Base-by-base conservation (phyloP, 495 filamentous ascomycete genomes). In the Penicillium riverlandense region DNA sequence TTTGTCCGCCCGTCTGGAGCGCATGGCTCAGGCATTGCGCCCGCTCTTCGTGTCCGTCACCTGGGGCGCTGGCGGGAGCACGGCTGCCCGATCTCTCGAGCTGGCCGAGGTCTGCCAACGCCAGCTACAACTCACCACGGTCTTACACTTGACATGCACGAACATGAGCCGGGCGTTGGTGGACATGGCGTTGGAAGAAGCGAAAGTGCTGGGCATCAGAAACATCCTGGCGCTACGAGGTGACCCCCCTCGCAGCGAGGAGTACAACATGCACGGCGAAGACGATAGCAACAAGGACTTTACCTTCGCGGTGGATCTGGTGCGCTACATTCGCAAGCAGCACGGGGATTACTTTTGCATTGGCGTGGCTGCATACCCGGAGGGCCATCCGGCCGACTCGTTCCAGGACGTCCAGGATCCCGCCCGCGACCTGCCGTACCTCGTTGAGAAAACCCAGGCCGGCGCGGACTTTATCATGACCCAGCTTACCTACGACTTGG, bases 381-480 rank as follows among this genome's bases (percentile, higher is more conserved):
- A 98, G 64, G 92, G 92, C 27, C 92, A 98, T 64, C 82, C 90
- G n/a, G 89, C 91, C 59, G 88, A 94, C 58, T 82, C 82, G 33
- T 82, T 90, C 66, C 80, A 84, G 35, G 78, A 84, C 48, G 74
- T 81, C 16, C 92, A 97, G 68, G 83, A 83, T 58, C 72, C 87
- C 0, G 72, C 77, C 48, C 80, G 82, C 35, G 92, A 98, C 66
- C 62, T 98, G 32, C 87, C 92, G 7, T 96, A 88, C 57, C 71
- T 98, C 38, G 76, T 96, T 28, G 90, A 96, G 45, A 98, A 98
- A 74, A 83, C 83, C 0, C 71, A 82, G 54, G 92, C 92, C 4
- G 92, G 92, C 0, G 94, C 91, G 14, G 94, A 97, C 62, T 98
- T 98, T 62, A 85, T 98, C 59, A 95, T 98, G 88, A 97, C 94